Percentiles rank a stretch among this genome's conserved stretches.
These are phyloP conservation scores for Leishmania guyanensis DNA, from an alignment of 208 protist species.

Conservation along the genomic window DNA sequence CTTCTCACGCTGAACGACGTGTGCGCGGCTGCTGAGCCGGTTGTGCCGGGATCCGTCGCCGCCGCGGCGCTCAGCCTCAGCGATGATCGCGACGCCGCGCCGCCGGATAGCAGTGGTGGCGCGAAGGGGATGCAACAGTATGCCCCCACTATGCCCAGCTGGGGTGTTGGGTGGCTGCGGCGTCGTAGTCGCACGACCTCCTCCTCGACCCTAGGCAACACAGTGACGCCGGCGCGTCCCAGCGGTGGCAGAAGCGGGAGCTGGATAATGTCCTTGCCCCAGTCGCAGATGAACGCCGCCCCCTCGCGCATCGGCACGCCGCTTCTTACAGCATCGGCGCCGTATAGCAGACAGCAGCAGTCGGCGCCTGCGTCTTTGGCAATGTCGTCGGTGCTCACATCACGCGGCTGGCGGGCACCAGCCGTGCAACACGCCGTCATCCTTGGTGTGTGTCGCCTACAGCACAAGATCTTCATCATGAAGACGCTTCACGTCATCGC, in stretches of 20 bases:
- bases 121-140: not conserved
- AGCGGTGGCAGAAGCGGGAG: not conserved
- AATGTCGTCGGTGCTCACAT: conserved; percentile 1
- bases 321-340: not conserved
- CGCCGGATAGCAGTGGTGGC: not conserved
- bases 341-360: not conserved
- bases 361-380: not conserved
- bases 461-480: conserved; percentile 58
- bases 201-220: not conserved
- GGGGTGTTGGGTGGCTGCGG: conserved; percentile 30
- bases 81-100: conserved; percentile 14
- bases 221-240: not conserved
- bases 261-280: not conserved
- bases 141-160: conserved; percentile 5
- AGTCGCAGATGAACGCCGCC: not conserved
- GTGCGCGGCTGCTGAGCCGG: conserved; percentile 11
- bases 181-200: conserved; percentile 6
- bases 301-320: not conserved
- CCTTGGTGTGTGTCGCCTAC: conserved; percentile 38
- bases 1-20: conserved; percentile 15
- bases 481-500: conserved; percentile 63
- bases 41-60: conserved; percentile 33
- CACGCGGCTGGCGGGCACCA: conserved; percentile 14
- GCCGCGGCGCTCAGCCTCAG: conserved; percentile 17
- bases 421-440: conserved; percentile 32